Evolutionary conservation across 1,284 basidiomycete genomes (phyloP).

Genomic region (Trametes pubescens): DNA sequence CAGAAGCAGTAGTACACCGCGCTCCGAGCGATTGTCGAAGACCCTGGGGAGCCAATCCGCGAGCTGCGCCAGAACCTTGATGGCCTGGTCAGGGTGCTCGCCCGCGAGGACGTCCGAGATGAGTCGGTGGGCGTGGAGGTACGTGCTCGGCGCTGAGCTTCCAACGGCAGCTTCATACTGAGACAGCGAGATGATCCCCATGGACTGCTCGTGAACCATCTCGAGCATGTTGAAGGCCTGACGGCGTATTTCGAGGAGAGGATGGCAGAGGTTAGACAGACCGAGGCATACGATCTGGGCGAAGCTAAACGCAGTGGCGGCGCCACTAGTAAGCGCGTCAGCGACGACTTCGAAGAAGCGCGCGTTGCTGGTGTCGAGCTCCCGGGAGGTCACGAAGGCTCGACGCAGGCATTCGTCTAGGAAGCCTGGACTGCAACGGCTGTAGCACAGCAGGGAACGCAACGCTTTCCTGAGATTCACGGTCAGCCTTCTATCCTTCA

Average conservation of each 20-base stretch:
- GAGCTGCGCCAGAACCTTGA: slow-evolving; percentile 77
- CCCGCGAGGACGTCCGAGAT: slow-evolving; percentile 83
- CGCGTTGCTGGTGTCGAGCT: slow-evolving; percentile 60
- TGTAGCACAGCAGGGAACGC: slow-evolving; percentile 72
- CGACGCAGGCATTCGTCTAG: slow-evolving; percentile 76
- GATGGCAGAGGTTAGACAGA: slow-evolving; percentile 87
- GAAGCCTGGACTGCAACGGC: slow-evolving; percentile 66
- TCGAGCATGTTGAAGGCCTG: slow-evolving; percentile 85
- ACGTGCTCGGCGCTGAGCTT: slow-evolving; percentile 79
- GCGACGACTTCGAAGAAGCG: slow-evolving; percentile 85
- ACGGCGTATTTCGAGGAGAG: slow-evolving; percentile 71
- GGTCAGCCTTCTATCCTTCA: neutral
- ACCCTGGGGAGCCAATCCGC: slow-evolving; percentile 78
- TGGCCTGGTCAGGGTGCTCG: slow-evolving; percentile 79
- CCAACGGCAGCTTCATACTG: slow-evolving; percentile 81
- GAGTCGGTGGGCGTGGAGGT: slow-evolving; percentile 82
- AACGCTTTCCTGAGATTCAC: slow-evolving; percentile 73
- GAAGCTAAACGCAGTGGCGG: slow-evolving; percentile 72
- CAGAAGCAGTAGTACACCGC: slow-evolving; percentile 63
- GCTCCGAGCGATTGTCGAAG: slow-evolving; percentile 58
- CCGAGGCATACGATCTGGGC: slow-evolving; percentile 84
- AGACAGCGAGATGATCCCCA: slow-evolving; percentile 68
- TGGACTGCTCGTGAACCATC: slow-evolving; percentile 70
- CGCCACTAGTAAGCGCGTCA: slow-evolving; percentile 71
- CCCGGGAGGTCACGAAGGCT: slow-evolving; percentile 70